Evolutionary conservation across 805 yeast species (phyloP).

Genomic region (Ogataea corticis): DNA sequence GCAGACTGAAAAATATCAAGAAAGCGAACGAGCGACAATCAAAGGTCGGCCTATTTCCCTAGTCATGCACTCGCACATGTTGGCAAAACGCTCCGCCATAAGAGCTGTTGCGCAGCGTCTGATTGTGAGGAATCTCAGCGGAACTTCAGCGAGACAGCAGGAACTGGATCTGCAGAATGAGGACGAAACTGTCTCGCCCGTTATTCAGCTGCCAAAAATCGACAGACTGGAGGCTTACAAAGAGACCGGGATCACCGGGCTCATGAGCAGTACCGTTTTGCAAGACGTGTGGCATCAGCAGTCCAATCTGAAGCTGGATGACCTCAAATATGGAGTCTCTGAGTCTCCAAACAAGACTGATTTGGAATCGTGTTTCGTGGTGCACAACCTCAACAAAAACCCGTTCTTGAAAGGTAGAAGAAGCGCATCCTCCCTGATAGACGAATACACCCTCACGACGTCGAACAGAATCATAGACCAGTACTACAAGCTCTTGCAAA

Average conservation of each 20-base stretch:
- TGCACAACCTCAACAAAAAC: slow-evolving; percentile 14
- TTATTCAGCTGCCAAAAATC: slow-evolving; percentile 29
- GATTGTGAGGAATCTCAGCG: slow-evolving; percentile 5
- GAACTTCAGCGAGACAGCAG: slow-evolving; percentile 7
- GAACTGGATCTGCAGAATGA: slow-evolving; percentile 8
- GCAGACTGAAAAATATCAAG: slow-evolving; percentile 1
- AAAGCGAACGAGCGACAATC: neutral
- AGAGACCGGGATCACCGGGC: slow-evolving; percentile 47
- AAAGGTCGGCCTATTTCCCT: neutral
- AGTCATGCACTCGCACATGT: neutral
- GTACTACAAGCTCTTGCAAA: slow-evolving; percentile 37
- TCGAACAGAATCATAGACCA: slow-evolving; percentile 31
- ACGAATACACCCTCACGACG: slow-evolving; percentile 24
- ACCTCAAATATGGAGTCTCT: slow-evolving; percentile 40
- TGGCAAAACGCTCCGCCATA: slow-evolving; percentile 1
- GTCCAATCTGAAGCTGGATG: slow-evolving; percentile 38
- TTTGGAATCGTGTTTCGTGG: slow-evolving; percentile 28
- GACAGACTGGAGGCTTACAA: slow-evolving; percentile 25
- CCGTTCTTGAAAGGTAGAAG: slow-evolving; percentile 21
- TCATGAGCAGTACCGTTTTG: slow-evolving; percentile 48
- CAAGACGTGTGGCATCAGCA: slow-evolving; percentile 52
- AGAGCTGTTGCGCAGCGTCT: neutral
- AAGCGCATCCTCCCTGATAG: slow-evolving; percentile 16
- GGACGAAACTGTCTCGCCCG: slow-evolving; percentile 11
- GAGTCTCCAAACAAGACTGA: slow-evolving; percentile 31